phyloP scores from a whole-genome alignment of 2,329 filamentous ascomycete species.

The Exophiala sideris region DNA sequence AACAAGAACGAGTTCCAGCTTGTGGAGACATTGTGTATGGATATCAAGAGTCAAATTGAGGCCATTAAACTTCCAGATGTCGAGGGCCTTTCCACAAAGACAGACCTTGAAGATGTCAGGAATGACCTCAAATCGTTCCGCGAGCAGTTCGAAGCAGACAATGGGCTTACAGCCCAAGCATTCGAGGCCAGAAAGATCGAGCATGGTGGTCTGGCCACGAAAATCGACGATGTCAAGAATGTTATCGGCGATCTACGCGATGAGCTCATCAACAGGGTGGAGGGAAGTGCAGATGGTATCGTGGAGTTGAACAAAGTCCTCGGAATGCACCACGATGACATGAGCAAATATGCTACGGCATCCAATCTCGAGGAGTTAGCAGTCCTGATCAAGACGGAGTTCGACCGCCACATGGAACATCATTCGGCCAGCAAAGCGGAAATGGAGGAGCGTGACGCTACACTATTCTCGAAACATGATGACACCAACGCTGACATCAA shows the following conservation, averaged over 20 bases:
- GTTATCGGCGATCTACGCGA: conserved; percentile 76
- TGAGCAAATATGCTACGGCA: conserved; percentile 44
- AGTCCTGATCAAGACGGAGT: conserved; percentile 76
- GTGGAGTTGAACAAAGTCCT: conserved; percentile 55
- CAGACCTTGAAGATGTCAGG: conserved; percentile 68
- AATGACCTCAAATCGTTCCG: conserved; percentile 70
- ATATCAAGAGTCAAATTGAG: conserved; percentile 76
- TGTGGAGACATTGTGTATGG: conserved; percentile 75
- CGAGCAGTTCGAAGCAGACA: conserved; percentile 63
- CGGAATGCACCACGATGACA: conserved; percentile 65
- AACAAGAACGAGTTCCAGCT: conserved; percentile 80
- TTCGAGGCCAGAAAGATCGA: conserved; percentile 83
- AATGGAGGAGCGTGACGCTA: conserved; percentile 59
- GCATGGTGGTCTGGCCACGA: conserved; percentile 72
- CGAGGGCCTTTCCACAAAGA: conserved; percentile 68
- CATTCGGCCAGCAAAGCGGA: conserved; percentile 79
- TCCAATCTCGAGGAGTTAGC: conserved; percentile 69
- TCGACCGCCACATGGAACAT: conserved; percentile 79
- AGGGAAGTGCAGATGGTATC: conserved; percentile 65
- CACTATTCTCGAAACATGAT: conserved; percentile 57
- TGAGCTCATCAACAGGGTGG: conserved; percentile 71
- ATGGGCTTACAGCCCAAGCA: conserved; percentile 70
- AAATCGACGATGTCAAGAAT: conserved; percentile 72
- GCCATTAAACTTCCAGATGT: conserved; percentile 69
- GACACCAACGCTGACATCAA: conserved; percentile 56